phyloP scores from a whole-genome alignment of 192 early-diverging fungal species.

The Backusella mclennaniae region DNA sequence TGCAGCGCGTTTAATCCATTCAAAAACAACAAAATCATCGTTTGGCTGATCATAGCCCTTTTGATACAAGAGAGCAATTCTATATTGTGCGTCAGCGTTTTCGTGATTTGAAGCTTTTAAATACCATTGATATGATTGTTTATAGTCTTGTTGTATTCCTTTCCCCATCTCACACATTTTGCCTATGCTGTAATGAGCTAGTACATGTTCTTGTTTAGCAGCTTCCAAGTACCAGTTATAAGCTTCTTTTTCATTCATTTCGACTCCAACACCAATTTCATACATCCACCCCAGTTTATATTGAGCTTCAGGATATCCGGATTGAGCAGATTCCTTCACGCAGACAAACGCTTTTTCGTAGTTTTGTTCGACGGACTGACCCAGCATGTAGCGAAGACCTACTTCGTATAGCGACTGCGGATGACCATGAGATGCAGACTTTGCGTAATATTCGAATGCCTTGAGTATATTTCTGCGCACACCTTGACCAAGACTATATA shows the following conservation, averaged over 20 bases:
- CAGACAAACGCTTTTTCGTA: conserved; percentile 52
- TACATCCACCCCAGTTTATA: conserved; percentile 77
- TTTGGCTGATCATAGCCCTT: conserved; percentile 52
- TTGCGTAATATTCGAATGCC: conserved; percentile 60
- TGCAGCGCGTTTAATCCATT: conserved; percentile 64
- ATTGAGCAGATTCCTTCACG: conserved; percentile 60
- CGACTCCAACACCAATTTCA: conserved; percentile 66
- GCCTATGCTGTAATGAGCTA: conserved; percentile 51
- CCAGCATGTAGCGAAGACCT: conserved; percentile 73
- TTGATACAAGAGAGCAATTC: conserved; percentile 62
- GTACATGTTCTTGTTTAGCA: conserved; percentile 47
- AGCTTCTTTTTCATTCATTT: conserved; percentile 62
- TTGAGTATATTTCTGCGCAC: conserved; percentile 44
- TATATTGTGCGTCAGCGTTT: conserved; percentile 68
- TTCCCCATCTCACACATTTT: conserved; percentile 58
- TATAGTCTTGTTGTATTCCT: conserved; percentile 45
- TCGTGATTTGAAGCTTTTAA: conserved; percentile 57
- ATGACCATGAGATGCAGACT: conserved; percentile 69
- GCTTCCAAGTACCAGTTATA: conserved; percentile 58
- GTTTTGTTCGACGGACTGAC: conserved; percentile 56
- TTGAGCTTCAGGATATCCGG: conserved; percentile 62
- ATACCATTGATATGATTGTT: conserved; percentile 63
- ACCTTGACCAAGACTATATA: conserved; percentile 79
- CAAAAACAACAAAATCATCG: conserved; percentile 47
- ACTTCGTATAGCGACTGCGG: conserved; percentile 82